Conservation (phyloP, 75 land plant species). For the Adiantum capillusveneris region DNA sequence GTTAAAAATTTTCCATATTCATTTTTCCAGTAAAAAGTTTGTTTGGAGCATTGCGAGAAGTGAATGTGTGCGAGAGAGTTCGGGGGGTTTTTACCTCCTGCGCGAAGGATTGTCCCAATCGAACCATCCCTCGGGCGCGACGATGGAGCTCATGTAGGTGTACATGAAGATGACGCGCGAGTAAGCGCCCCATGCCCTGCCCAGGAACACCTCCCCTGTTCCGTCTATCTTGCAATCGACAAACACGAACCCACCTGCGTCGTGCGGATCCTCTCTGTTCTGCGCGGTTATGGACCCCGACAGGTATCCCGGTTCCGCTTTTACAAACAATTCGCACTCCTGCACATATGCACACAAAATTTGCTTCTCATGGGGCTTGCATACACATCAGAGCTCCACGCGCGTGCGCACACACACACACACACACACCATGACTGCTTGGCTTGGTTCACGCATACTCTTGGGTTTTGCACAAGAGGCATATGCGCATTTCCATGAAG, state of each 20-base stretch:
- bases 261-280: constrained; percentile 26
- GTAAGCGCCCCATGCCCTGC: constrained; percentile 71
- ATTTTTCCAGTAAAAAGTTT: background rate
- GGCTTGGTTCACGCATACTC: too few species aligned
- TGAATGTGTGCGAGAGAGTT: too few species aligned
- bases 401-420: too few species aligned
- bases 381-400: background rate
- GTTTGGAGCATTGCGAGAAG: too few species aligned
- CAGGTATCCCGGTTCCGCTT: constrained; percentile 27
- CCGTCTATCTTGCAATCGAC: constrained; percentile 50
- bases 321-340: constrained; percentile 53
- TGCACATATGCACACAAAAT: constrained; percentile 20
- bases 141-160: constrained; percentile 48
- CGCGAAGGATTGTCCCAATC: constrained; percentile 62
- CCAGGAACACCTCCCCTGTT: constrained; percentile 47
- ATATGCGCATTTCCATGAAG: too few species aligned
- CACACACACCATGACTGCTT: too few species aligned
- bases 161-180: constrained; percentile 50
- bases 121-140: constrained; percentile 60
- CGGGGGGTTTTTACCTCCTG: constrained; percentile 14
- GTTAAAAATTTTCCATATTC: background rate
- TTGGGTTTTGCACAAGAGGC: too few species aligned
- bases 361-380: background rate
- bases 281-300: constrained; percentile 72
- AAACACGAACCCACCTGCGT: constrained; percentile 58